Conservation (phyloP, 2,329 filamentous ascomycete genomes). For the Aureobasidium sp. region DNA sequence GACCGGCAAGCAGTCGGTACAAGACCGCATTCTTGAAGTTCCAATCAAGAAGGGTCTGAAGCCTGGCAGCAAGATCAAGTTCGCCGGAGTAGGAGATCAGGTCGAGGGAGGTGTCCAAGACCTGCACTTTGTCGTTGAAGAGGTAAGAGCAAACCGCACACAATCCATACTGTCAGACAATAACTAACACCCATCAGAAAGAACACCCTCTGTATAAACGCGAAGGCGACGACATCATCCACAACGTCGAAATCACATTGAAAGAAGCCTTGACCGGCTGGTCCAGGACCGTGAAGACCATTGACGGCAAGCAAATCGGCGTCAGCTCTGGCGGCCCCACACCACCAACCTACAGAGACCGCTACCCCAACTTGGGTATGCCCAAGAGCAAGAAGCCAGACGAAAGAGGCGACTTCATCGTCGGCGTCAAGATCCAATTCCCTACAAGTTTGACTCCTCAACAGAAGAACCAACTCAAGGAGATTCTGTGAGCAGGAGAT, state of each 20-base stretch:
- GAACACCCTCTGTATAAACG: conserved; percentile 74
- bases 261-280: conserved; percentile 95
- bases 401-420: conserved; percentile 76
- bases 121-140: conserved; percentile 86
- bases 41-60: conserved; percentile 94
- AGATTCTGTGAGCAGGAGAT: conserved; percentile 51
- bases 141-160: conserved; percentile 28
- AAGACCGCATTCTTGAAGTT: conserved; percentile 87
- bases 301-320: conserved; percentile 78
- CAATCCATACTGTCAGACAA: conserved; percentile 38
- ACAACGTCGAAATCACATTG: conserved; percentile 70
- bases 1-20: conserved; percentile 72
- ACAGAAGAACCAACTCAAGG: conserved; percentile 74
- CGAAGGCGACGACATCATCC: conserved; percentile 78
- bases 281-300: conserved; percentile 84
- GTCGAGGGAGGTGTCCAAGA: conserved; percentile 95
- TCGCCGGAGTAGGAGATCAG: conserved; percentile 93
- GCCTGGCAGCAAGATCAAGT: conserved; percentile 97
- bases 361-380: conserved; percentile 85
- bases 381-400: conserved; percentile 82
- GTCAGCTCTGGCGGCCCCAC: conserved; percentile 79
- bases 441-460: conserved; percentile 64
- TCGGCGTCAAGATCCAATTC: conserved; percentile 90
- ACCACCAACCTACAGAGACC: conserved; percentile 70
- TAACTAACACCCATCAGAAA: conserved; percentile 52